Evolutionary conservation across 345 rosid species (phyloP).

Genomic region (Mangifera indica): DNA sequence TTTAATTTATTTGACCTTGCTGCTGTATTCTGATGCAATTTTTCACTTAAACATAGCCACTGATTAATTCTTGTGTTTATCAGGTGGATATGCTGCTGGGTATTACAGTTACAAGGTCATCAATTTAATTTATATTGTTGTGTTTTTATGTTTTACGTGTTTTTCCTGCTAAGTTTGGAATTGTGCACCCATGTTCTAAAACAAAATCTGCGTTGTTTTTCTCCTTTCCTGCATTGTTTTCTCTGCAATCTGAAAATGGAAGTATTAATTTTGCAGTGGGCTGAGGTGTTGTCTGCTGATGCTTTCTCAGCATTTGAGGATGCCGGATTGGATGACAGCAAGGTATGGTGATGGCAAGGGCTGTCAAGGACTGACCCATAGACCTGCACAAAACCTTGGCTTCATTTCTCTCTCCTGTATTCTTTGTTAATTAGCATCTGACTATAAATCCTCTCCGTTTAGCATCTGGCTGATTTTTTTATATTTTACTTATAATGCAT

Average conservation of each 20-base stretch:
- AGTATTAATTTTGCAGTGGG: conserved; percentile 71
- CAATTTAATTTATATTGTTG: conserved; percentile 6
- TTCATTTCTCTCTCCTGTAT: background rate
- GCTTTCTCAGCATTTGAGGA: conserved; percentile 98
- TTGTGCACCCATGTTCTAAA: no score
- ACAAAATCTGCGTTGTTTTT: conserved; percentile 1
- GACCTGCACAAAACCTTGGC: background rate
- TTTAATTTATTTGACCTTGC: conserved; percentile 7
- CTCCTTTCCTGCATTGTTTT: conserved; percentile 7
- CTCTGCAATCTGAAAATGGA: conserved; percentile 24
- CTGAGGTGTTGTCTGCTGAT: conserved; percentile 94
- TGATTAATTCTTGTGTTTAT: conserved; percentile 18
- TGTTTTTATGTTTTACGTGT: background rate
- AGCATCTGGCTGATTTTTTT: background rate
- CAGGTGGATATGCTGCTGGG: conserved; percentile 96
- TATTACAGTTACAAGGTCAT: conserved; percentile 95
- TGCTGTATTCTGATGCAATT: background rate
- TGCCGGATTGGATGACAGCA: conserved; percentile 66
- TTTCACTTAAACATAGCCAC: conserved; percentile 12
- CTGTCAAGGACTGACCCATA: conserved; percentile 6
- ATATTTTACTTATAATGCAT: background rate
- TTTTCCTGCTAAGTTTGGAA: background rate
- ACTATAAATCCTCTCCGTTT: background rate
- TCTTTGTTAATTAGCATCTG: background rate
- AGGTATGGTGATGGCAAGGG: conserved; percentile 46